Evolutionary conservation across 495 filamentous ascomycete species (phyloP).

Genomic region (Stereocaulon alpinum): DNA sequence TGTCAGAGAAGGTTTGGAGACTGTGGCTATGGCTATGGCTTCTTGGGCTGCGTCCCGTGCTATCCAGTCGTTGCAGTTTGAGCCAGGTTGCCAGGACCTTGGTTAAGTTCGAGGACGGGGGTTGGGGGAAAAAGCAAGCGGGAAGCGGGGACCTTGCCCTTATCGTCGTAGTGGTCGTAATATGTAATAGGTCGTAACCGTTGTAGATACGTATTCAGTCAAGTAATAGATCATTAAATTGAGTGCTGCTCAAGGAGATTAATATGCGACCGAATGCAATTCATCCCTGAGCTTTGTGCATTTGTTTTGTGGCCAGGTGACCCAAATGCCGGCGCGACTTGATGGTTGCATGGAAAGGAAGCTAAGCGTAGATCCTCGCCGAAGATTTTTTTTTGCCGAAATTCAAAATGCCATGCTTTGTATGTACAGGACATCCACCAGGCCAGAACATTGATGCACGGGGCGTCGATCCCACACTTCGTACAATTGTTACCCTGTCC

Average conservation of each 20-base stretch:
- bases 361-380: background rate
- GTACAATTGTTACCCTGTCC: background rate
- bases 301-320: constrained; percentile 1
- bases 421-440: background rate
- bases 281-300: background rate
- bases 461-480: background rate
- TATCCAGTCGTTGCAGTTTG: constrained; percentile 16
- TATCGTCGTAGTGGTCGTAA: constrained; percentile 14
- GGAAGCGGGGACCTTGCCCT: constrained; percentile 18
- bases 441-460: background rate
- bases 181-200: background rate
- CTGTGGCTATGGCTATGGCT: constrained; percentile 13
- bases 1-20: background rate
- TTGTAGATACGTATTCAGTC: background rate
- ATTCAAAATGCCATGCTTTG: background rate
- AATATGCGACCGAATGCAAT: background rate
- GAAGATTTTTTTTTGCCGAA: background rate
- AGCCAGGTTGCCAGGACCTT: constrained; percentile 13
- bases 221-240: background rate
- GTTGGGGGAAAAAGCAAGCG: constrained; percentile 11
- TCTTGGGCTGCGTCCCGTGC: constrained; percentile 7
- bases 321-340: constrained; percentile 1
- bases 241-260: background rate
- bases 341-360: background rate
- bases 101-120: constrained; percentile 11